Conservation (phyloP, 75 land plant genomes). For the Pseudotsuga menziesii region DNA sequence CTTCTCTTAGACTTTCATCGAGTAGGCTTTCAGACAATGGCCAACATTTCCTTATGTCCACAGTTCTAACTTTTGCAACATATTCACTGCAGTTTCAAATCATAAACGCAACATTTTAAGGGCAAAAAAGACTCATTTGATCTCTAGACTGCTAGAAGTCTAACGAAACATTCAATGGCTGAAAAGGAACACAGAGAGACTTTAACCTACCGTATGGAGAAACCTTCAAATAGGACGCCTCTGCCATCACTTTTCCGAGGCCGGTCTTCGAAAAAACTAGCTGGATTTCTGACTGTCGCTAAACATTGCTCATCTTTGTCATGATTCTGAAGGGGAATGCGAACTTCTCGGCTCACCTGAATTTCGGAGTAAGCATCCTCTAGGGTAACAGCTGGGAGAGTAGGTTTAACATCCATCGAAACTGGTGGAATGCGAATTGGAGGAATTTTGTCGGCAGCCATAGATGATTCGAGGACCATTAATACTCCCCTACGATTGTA, state of each 20-base stretch:
- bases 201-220: constrained; percentile 2
- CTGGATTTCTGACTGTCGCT: neutral
- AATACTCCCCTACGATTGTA: too few species aligned
- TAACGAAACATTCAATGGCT: too few species aligned
- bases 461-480: too few species aligned
- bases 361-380: neutral
- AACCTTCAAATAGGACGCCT: neutral
- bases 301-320: neutral
- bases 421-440: too few species aligned
- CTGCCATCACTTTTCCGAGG: too few species aligned
- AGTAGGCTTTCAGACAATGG: neutral
- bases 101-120: too few species aligned
- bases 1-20: neutral
- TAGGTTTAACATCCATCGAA: neutral
- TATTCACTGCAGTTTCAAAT: neutral
- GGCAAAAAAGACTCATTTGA: neutral
- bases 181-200: neutral
- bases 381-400: neutral
- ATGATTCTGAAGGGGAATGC: neutral
- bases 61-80: neutral
- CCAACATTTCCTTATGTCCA: constrained; percentile 6
- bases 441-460: too few species aligned
- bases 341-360: neutral
- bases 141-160: neutral
- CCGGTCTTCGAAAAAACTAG: neutral